Conservation (phyloP, 139 green algal species). For the Dunaliella primolecta region DNA sequence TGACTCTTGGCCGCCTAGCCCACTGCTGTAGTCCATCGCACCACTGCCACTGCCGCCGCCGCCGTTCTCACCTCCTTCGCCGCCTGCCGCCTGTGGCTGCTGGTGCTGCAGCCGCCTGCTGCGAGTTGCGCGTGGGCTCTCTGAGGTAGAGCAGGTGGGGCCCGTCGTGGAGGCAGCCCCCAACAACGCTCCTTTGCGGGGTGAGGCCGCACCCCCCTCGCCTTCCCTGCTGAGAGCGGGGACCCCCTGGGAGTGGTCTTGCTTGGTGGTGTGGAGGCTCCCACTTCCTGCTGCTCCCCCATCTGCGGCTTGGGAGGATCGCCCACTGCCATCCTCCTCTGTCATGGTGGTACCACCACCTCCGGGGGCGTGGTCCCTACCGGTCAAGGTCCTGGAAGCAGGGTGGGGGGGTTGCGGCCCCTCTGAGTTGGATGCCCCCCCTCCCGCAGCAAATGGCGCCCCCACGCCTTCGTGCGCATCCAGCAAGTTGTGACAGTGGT, state of each 20-base stretch:
- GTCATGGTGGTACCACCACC: neutral
- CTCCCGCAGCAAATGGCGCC: too few species aligned
- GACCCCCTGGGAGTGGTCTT: neutral
- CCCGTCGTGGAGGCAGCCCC: neutral
- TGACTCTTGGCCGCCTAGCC: neutral
- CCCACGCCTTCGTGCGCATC: neutral
- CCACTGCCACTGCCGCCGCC: too few species aligned
- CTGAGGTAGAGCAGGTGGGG: neutral
- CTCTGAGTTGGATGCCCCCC: neutral
- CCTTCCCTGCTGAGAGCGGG: neutral
- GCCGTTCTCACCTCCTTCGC: neutral
- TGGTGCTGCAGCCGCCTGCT: neutral
- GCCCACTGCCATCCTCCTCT: neutral
- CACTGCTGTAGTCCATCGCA: too few species aligned
- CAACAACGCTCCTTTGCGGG: neutral
- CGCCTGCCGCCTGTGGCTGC: neutral
- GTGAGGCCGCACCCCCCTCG: neutral
- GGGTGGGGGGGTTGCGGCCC: neutral
- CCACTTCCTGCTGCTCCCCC: neutral
- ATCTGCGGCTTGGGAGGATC: neutral
- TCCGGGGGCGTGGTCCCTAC: neutral
- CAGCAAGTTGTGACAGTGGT: conserved; percentile 5
- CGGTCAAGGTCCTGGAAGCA: neutral
- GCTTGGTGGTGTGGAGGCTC: neutral
- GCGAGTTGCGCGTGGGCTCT: neutral